A percentile compares a stretch with the other conserved stretches of the same genome.
Conservation (phyloP, 2,329 filamentous ascomycete genomes). For the Rhytidhysteron rufulum region DNA sequence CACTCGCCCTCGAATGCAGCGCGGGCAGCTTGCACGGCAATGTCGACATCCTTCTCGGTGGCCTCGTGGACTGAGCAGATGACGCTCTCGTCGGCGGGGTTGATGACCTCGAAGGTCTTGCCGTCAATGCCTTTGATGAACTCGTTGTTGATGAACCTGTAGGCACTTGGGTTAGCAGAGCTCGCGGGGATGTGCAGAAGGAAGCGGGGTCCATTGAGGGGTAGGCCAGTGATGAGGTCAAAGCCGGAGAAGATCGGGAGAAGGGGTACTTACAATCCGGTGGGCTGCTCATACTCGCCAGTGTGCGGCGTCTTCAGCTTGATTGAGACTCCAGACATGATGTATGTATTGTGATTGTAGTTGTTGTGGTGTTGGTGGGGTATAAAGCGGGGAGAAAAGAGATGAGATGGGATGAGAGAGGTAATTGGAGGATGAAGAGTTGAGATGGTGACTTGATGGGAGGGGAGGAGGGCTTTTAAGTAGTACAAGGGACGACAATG, state of each 20-base stretch:
- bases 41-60: constrained; percentile 77
- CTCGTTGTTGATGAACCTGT: constrained; percentile 88
- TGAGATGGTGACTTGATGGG: too few species aligned
- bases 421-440: too few species aligned
- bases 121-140: constrained; percentile 80
- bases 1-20: constrained; percentile 77
- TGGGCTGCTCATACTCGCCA: constrained; percentile 55
- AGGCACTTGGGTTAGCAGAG: neutral
- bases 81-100: constrained; percentile 79
- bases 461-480: neutral
- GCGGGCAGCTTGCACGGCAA: constrained; percentile 80
- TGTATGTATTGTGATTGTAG: constrained; percentile 19
- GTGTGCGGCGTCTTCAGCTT: constrained; percentile 67
- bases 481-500: too few species aligned
- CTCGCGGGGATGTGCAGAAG: neutral
- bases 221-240: constrained; percentile 43
- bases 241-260: too few species aligned
- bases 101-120: constrained; percentile 89
- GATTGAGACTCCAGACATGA: constrained; percentile 46
- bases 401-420: constrained; percentile 8
- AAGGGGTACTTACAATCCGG: constrained; percentile 53
- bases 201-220: constrained; percentile 1
- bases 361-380: constrained; percentile 16
- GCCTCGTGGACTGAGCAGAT: constrained; percentile 81
- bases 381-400: constrained; percentile 7